These are phyloP conservation scores for Xylaria cubensis DNA, from an alignment of 495 filamentous ascomycete genomes.

Conservation along the genomic window DNA sequence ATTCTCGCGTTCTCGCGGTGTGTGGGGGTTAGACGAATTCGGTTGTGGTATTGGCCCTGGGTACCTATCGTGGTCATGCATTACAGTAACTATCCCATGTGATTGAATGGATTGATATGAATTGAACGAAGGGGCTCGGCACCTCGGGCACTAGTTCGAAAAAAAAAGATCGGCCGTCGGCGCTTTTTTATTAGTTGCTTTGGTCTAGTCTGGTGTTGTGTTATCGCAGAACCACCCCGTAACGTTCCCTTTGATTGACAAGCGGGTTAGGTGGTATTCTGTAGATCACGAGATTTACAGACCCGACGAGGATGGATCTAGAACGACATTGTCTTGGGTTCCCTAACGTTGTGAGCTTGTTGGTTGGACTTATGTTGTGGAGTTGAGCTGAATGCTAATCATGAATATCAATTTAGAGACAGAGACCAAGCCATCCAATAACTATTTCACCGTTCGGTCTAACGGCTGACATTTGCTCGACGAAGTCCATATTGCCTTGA, in stretches of 20 bases:
- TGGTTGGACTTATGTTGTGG: neutral
- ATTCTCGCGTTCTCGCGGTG: constrained; percentile 13
- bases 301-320: constrained; percentile 15
- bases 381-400: constrained; percentile 23
- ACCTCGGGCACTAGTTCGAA: constrained; percentile 15
- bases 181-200: neutral
- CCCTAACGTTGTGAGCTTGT: constrained; percentile 5
- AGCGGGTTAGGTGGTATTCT: constrained; percentile 12
- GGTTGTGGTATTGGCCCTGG: constrained; percentile 1
- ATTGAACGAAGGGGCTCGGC: neutral
- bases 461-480: constrained; percentile 24
- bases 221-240: constrained; percentile 8
- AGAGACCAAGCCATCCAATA: constrained; percentile 13
- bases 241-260: constrained; percentile 20
- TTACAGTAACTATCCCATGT: neutral
- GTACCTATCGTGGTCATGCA: neutral
- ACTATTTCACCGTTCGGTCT: constrained; percentile 26
- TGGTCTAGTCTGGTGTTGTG: constrained; percentile 6
- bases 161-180: constrained; percentile 12
- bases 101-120: constrained; percentile 9
- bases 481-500: constrained; percentile 27
- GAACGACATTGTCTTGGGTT: constrained; percentile 13
- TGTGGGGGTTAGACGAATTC: neutral
- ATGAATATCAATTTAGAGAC: constrained; percentile 22
- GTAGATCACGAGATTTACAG: constrained; percentile 11